Percentiles rank a stretch among this genome's conserved stretches.
phyloP scores from a whole-genome alignment of 768 basidiomycete genomes.

The Coprinopsis cinerea region DNA sequence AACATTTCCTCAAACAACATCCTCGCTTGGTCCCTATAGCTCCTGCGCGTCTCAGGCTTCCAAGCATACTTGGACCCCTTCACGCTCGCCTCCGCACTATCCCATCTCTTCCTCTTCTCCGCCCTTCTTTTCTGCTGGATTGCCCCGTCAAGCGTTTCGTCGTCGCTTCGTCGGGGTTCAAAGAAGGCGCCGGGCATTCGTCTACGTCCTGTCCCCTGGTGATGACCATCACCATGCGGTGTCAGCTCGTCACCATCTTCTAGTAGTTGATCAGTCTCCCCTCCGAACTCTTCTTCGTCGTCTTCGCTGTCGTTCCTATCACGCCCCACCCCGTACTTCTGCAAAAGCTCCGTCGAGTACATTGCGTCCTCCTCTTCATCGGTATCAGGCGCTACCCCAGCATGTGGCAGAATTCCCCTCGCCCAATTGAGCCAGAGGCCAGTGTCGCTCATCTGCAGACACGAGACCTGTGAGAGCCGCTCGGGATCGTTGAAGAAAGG shows the following conservation, averaged over 20 bases:
- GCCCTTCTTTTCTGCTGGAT: not conserved
- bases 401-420: not conserved
- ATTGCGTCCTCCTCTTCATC: not conserved
- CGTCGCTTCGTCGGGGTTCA: no score
- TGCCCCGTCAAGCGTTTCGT: no score
- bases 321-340: no score
- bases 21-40: not conserved
- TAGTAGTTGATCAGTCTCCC: no score
- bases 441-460: slow-evolving; percentile 51
- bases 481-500: slow-evolving; percentile 25
- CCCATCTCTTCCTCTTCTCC: not conserved
- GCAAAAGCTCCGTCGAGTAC: not conserved
- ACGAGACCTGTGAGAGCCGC: slow-evolving; percentile 32
- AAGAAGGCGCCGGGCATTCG: no score
- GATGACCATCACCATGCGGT: no score
- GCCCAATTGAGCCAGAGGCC: slow-evolving; percentile 47
- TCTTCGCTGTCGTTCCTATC: not conserved
- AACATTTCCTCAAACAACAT: not conserved
- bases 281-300: not conserved
- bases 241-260: no score
- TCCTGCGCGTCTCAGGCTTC: not conserved
- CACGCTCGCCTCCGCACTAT: not conserved
- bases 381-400: not conserved
- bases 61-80: not conserved
- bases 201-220: no score